Evolutionary conservation across 179 eudicot genomes (phyloP), one percentile per base, ranked within the genome.

Genomic region (Pouteria campechiana): DNA sequence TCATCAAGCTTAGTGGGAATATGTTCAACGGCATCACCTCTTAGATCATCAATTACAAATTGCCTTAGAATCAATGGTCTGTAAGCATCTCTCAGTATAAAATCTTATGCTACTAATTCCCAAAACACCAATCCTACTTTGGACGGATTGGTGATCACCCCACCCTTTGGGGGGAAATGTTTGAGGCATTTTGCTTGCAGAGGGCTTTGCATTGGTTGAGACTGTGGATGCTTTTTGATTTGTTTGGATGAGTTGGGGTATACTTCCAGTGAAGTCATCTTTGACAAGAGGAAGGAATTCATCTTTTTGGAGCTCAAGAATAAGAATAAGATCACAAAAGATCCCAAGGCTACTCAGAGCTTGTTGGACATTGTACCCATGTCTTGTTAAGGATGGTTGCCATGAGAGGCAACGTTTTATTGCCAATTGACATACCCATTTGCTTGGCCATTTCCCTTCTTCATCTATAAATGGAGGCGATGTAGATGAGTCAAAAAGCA

Each of bases 291-390:
- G 0, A 4, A 35, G 0, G 22, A 52, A 1, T 55, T 58, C 31
- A 55, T 71, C 32, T 54, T 66, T 34, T 4, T 45, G 7, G 69
- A 67, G 46, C 54, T 66, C 25, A 32, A 36, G 44, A n/a, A 0
- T 11, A 71, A 71, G 19, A 30, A 72, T 0, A 13, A 17, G 10
- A 7, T 21, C 13, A 60, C 63, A 0, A 31, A 45, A n/a, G 63
- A 66, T 17, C 3, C 30, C 0, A 49, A 45, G 10, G 45, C 49
- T 5, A 35, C 35, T 0, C 33, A 32, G 20, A 42, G 55, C 27
- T 48, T 63, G 7, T 17, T n/a, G n/a, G n/a, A n/a, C n/a, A n/a
- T n/a, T n/a, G n/a, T n/a, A n/a, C n/a, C n/a, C n/a, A n/a, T n/a
- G n/a, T n/a, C n/a, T n/a, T n/a, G n/a, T n/a, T n/a, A n/a, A n/a